Evolutionary conservation across 768 basidiomycete species (phyloP).

Genomic region (Lactifluus piperatus): DNA sequence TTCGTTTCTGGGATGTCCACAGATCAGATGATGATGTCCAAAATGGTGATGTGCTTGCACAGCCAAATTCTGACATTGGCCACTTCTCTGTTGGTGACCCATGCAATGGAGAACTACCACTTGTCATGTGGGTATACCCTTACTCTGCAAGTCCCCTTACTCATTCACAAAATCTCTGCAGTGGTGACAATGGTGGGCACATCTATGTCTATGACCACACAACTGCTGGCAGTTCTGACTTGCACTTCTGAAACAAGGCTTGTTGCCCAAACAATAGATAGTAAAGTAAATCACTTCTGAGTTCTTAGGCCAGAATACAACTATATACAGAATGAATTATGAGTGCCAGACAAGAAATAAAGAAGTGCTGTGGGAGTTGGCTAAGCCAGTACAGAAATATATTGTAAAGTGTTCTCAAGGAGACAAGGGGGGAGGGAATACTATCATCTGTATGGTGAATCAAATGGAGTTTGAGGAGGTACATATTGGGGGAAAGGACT

Average conservation of each 20-base stretch:
- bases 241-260: background rate
- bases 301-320: background rate
- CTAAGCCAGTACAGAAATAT: background rate
- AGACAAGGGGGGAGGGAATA: background rate
- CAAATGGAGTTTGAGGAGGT: background rate
- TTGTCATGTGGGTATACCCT: conserved; percentile 15
- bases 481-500: background rate
- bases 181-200: conserved; percentile 18
- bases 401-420: background rate
- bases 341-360: background rate
- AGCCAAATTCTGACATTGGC: conserved; percentile 16
- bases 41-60: conserved; percentile 16
- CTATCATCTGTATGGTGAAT: conserved; percentile 2
- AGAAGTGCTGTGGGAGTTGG: background rate
- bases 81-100: conserved; percentile 20
- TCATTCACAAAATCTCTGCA: background rate
- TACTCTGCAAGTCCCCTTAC: background rate
- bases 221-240: background rate
- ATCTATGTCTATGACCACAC: conserved; percentile 18
- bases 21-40: conserved; percentile 12
- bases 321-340: background rate
- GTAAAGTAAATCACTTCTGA: background rate
- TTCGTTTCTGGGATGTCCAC: conserved; percentile 18
- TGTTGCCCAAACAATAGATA: background rate
- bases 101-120: conserved; percentile 12